These are phyloP conservation scores for barrel medic (Medicago truncatula) DNA, from an alignment of 306 rosid species.

Conservation along the genomic window MtrunA17r5.0-ANR NC_053049.1:48843001-48843500, in stretches of 20 bases:
- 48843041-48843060: background rate
- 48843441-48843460: conserved; percentile 2
- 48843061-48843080: background rate
- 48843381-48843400: conserved; percentile 50
- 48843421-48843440: background rate
- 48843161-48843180: background rate
- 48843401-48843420: conserved; percentile 42
- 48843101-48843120: no score
- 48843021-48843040: background rate
- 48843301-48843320: background rate
- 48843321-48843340: background rate
- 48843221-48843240: background rate
- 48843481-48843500: background rate
- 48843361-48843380: background rate
- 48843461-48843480: conserved; percentile 1
- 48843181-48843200: no score
- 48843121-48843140: background rate
- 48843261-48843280: background rate
- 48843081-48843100: background rate
- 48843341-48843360: conserved; percentile 10
- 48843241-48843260: background rate
- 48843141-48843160: background rate
- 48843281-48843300: background rate
- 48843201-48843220: background rate
- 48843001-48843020: background rate